Conservation (phyloP, 2,329 filamentous ascomycete species). For the Diaporthe velutina region DNA sequence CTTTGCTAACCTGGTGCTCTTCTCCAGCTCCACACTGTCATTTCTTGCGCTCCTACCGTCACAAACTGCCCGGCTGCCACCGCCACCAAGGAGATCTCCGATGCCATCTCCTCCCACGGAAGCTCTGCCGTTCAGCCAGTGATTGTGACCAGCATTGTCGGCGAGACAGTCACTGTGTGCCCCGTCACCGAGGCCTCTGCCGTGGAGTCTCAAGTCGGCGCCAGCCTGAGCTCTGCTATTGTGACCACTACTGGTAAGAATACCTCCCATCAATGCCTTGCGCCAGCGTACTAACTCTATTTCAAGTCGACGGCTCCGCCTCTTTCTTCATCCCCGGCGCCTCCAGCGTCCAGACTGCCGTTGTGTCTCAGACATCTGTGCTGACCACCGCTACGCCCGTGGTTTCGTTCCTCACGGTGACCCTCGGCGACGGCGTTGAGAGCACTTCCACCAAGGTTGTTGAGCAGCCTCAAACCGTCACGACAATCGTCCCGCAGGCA, state of each 20-base stretch:
- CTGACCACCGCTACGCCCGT: not conserved
- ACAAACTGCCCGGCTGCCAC: constrained; percentile 47
- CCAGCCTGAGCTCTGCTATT: constrained; percentile 39
- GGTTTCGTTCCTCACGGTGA: constrained; percentile 17
- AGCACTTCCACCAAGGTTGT: constrained; percentile 14
- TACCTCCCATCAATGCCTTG: not conserved
- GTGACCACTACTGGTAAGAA: constrained; percentile 35
- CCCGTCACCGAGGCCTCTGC: constrained; percentile 41
- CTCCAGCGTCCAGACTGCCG: constrained; percentile 14
- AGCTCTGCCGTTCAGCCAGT: constrained; percentile 43
- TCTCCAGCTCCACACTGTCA: constrained; percentile 44
- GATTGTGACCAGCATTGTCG: constrained; percentile 43
- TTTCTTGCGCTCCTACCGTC: constrained; percentile 46
- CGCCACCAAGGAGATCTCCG: constrained; percentile 27
- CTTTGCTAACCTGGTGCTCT: not conserved
- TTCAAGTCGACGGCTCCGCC: constrained; percentile 28
- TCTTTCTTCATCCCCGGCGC: constrained; percentile 37
- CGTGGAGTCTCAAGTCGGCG: constrained; percentile 29
- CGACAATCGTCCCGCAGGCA: not conserved
- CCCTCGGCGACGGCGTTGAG: constrained; percentile 5
- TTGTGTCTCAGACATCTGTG: not conserved
- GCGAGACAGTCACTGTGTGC: constrained; percentile 45
- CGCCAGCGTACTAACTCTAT: not conserved
- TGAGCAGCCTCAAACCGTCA: constrained; percentile 12
- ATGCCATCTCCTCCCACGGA: constrained; percentile 35